Evolutionary conservation across 2,329 filamentous ascomycete species (phyloP).

Genomic region (Phyllachora maydis): DNA sequence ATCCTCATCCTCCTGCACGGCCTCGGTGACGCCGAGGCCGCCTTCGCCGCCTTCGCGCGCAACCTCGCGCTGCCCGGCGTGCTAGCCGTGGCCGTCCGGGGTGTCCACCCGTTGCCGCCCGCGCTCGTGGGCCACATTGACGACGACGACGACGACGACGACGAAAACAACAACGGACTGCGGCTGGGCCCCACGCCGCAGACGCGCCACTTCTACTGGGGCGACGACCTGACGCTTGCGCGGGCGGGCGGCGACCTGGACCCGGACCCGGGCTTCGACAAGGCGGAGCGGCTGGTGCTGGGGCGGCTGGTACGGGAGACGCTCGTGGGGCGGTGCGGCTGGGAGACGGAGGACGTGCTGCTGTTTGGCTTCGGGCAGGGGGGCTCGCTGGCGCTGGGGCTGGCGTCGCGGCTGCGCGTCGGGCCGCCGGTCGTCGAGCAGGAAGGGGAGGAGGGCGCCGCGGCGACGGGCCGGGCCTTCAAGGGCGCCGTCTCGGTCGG

Average conservation of each 20-base stretch:
- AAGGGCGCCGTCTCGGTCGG: slow-evolving; percentile 30
- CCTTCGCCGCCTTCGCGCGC: slow-evolving; percentile 49
- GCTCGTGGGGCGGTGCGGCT: slow-evolving; percentile 35
- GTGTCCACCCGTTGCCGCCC: slow-evolving; percentile 46
- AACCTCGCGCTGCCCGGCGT: slow-evolving; percentile 59
- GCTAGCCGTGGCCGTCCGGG: slow-evolving; percentile 53
- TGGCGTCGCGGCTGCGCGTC: slow-evolving; percentile 2
- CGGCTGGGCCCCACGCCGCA: too few relatives aligned
- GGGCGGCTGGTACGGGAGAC: slow-evolving; percentile 26
- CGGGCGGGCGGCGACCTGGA: slow-evolving; percentile 29
- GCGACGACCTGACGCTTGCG: slow-evolving; percentile 40
- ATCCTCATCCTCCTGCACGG: slow-evolving; percentile 70
- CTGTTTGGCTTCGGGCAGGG: slow-evolving; percentile 50
- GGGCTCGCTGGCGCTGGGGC: slow-evolving; percentile 33
- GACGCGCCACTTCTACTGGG: slow-evolving; percentile 37
- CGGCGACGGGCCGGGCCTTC: slow-evolving; percentile 8
- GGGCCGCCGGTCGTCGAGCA: slow-evolving; percentile 3
- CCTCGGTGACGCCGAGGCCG: slow-evolving; percentile 51
- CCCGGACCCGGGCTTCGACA: slow-evolving; percentile 37
- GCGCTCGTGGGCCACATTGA: slow-evolving; percentile 30
- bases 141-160: too few relatives aligned
- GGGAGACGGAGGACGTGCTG: slow-evolving; percentile 35
- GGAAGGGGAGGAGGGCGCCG: slow-evolving; percentile 4
- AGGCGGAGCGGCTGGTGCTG: slow-evolving; percentile 22
- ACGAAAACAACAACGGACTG: too few relatives aligned